Percentiles rank a stretch among this genome's conserved stretches.
Conservation (phyloP, 1,284 basidiomycete genomes). For the Apiotrichum porosum region DNA sequence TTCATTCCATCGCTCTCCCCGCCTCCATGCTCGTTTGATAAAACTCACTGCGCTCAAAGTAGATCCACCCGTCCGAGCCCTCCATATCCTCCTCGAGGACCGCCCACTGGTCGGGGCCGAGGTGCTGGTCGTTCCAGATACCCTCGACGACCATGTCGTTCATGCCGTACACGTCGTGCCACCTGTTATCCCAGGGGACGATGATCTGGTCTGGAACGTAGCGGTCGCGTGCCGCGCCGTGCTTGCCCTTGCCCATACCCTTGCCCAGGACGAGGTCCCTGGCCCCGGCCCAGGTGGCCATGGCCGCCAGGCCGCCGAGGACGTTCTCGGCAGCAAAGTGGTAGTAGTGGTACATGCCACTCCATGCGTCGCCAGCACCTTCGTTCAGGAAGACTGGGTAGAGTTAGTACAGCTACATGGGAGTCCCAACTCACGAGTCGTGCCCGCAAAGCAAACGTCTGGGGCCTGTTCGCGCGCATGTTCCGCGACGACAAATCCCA, state of each 20-base stretch:
- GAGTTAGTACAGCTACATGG: too few species aligned
- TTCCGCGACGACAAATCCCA: background rate
- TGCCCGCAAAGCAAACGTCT: background rate
- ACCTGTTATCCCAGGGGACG: constrained; percentile 9
- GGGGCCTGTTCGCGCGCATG: background rate
- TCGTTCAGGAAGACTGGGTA: constrained; percentile 24
- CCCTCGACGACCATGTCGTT: constrained; percentile 21
- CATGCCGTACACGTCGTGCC: constrained; percentile 23
- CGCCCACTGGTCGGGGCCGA: constrained; percentile 15
- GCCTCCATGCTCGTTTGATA: too few species aligned
- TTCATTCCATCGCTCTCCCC: too few species aligned
- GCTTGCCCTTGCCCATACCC: too few species aligned
- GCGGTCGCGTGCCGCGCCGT: too few species aligned
- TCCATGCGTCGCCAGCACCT: constrained; percentile 11
- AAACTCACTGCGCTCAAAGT: constrained; percentile 18
- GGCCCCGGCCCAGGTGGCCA: too few species aligned
- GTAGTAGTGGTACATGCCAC: constrained; percentile 60
- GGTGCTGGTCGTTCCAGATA: constrained; percentile 14
- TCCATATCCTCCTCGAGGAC: too few species aligned
- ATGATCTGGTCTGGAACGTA: constrained; percentile 16
- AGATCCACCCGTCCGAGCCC: constrained; percentile 12
- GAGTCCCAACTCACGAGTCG: constrained; percentile 2
- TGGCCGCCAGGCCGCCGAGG: constrained; percentile 60
- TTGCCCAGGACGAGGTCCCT: too few species aligned
- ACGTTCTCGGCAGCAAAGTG: constrained; percentile 74